Evolutionary conservation across 495 filamentous ascomycete species (phyloP), one percentile per base, ranked within the genome.

Genomic region (Hypoxylon lenormandii): DNA sequence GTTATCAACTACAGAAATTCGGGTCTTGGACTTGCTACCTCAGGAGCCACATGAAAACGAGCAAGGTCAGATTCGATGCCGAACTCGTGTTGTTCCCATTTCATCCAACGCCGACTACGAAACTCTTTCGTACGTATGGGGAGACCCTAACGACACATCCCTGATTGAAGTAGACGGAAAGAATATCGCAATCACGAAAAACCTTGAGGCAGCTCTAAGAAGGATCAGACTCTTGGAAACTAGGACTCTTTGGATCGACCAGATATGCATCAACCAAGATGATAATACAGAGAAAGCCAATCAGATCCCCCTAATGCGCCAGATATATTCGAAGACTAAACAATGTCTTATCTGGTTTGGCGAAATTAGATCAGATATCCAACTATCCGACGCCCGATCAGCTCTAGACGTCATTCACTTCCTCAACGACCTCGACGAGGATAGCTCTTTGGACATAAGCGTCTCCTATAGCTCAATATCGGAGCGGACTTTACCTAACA

Each of bases 241-340:
- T 3, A 47, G 49, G 37, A 8, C 18, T 12, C 11, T 23, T 47
- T 28, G 48, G 58, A 16, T 66, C 1, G 63, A 66, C 33, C 36
- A 49, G 7, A 23, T 59, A 33, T 66, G 54, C 37, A 62, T 69
- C 30, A 40, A 66, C 36, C 63, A 66, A 37, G 30, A 51, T 2
- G 36, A 66, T 33, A 16, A 30, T 16, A n/a, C 1, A 18, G 63
- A 60, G 19, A 26, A 40, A 12, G 36, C n/a, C 10, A 5, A 12
- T 12, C 63, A 66, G 40, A 21, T 66, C 45, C 18, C 23, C 7
- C 11, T 48, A 2, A 66, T 66, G 63, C 36, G 30, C 1, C 8
- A 42, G 12, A 52, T 66, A 15, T 66, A 66, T 16, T 13, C 21
- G 3, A 50, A 28, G 4, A 16, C 47, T 5, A n/a, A 15, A 16